Percentiles rank a stretch among this genome's conserved stretches.
phyloP scores from a whole-genome alignment of 2,329 filamentous ascomycete genomes.

The Stachybotrys elegans region DNA sequence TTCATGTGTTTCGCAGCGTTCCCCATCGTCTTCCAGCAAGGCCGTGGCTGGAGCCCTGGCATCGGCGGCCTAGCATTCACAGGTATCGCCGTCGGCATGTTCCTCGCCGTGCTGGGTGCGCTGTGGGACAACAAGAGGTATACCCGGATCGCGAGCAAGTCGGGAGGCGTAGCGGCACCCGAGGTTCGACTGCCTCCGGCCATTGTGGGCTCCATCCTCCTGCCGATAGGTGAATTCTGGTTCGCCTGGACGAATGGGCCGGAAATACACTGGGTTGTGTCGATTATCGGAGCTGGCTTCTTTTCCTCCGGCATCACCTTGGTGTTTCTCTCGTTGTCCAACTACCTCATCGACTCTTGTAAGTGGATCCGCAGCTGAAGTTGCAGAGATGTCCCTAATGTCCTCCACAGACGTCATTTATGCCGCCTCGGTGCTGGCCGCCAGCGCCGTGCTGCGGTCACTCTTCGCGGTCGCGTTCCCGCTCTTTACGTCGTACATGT shows the following conservation, averaged over 20 bases:
- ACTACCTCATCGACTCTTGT: constrained; percentile 63
- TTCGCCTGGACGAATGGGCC: constrained; percentile 60
- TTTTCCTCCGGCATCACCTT: constrained; percentile 55
- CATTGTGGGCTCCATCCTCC: constrained; percentile 51
- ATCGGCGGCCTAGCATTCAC: constrained; percentile 58
- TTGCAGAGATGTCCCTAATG: background rate
- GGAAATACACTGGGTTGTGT: constrained; percentile 53
- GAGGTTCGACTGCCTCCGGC: constrained; percentile 58
- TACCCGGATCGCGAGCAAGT: constrained; percentile 33
- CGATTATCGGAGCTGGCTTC: constrained; percentile 33
- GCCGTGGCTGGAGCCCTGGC: constrained; percentile 52
- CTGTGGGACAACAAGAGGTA: constrained; percentile 52
- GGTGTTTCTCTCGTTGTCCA: constrained; percentile 61
- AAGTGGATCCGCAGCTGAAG: constrained; percentile 9
- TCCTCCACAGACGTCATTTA: constrained; percentile 56
- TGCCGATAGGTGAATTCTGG: constrained; percentile 60
- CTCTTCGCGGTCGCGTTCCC: constrained; percentile 70
- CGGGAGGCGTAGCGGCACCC: constrained; percentile 54
- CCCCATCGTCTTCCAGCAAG: constrained; percentile 57
- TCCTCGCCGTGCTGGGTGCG: constrained; percentile 48
- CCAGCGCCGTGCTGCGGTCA: constrained; percentile 66
- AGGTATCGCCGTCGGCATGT: constrained; percentile 60
- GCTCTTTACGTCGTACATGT: constrained; percentile 62
- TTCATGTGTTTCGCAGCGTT: constrained; percentile 52
- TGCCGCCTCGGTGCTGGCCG: constrained; percentile 69